Conservation (phyloP, 2,329 filamentous ascomycete species). For the Claviceps sp. region DNA sequence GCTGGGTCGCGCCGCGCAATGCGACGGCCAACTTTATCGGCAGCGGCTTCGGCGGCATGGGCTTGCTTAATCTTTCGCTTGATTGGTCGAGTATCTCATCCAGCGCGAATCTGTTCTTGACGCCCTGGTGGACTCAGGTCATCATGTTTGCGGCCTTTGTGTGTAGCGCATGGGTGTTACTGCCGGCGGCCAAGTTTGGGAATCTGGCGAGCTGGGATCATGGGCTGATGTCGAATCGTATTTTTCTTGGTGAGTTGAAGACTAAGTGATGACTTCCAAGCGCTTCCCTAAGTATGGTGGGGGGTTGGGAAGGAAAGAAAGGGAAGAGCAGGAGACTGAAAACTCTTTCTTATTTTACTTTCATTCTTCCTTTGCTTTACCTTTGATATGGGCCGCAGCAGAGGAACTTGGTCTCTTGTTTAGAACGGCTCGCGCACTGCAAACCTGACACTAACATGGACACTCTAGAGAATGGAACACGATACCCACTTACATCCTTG, state of each 20-base stretch:
- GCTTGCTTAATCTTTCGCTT: constrained; percentile 43
- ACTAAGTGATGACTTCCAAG: too few species aligned
- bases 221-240: constrained; percentile 43
- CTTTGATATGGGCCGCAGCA: not conserved
- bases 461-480: constrained; percentile 16
- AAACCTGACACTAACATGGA: not conserved
- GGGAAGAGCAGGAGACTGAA: too few species aligned
- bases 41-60: constrained; percentile 48
- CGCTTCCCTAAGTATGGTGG: too few species aligned
- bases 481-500: constrained; percentile 20
- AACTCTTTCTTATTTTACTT: not conserved
- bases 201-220: constrained; percentile 36
- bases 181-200: constrained; percentile 46
- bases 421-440: too few species aligned
- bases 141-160: constrained; percentile 41
- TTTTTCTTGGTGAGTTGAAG: constrained; percentile 25
- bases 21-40: constrained; percentile 46
- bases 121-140: constrained; percentile 46
- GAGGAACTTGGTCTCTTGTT: not conserved
- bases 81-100: constrained; percentile 49
- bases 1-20: constrained; percentile 49
- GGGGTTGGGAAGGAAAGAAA: too few species aligned
- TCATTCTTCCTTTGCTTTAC: not conserved
- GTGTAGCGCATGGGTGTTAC: constrained; percentile 42
- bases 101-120: constrained; percentile 36